A percentile compares a stretch with the other conserved stretches of the same genome.
Evolutionary conservation across 495 filamentous ascomycete genomes (phyloP).

Genomic region (Tuber aestivum): DNA sequence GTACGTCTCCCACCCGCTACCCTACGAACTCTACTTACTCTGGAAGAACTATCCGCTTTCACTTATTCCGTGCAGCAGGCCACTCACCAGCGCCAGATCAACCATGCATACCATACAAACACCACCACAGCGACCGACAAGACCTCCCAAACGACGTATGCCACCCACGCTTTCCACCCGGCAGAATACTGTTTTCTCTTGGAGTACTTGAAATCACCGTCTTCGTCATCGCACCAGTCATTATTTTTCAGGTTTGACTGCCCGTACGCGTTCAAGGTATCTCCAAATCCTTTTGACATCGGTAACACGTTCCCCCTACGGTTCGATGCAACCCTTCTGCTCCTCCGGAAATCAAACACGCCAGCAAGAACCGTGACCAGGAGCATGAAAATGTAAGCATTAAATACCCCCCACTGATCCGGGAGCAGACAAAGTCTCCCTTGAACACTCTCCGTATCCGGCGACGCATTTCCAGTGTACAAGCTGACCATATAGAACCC

Average conservation of each 20-base stretch:
- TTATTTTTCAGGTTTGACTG: not conserved
- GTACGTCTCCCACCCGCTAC: not conserved
- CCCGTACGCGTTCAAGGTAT: not conserved
- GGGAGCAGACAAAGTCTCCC: slow-evolving; percentile 88
- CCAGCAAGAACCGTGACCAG: slow-evolving; percentile 47
- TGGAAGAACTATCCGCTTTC: not conserved
- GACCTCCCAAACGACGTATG: not conserved
- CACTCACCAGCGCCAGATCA: not conserved
- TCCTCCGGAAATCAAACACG: not conserved
- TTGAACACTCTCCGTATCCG: slow-evolving; percentile 59
- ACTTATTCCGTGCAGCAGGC: not conserved
- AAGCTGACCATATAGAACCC: slow-evolving; percentile 84
- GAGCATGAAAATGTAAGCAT: slow-evolving; percentile 63
- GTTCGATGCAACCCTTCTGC: not conserved
- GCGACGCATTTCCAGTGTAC: slow-evolving; percentile 56
- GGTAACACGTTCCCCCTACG: not conserved
- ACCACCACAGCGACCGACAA: not conserved
- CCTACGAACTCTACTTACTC: not conserved
- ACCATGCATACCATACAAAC: not conserved
- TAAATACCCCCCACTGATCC: slow-evolving; percentile 74
- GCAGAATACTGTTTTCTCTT: not conserved
- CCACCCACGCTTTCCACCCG: not conserved
- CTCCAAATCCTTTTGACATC: not conserved
- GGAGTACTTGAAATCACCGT: slow-evolving; percentile 3
- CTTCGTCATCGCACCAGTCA: not conserved